These are phyloP conservation scores for Akanthomyces lecanii DNA, from an alignment of 2,329 filamentous ascomycete species.

Conservation along the genomic window DNA sequence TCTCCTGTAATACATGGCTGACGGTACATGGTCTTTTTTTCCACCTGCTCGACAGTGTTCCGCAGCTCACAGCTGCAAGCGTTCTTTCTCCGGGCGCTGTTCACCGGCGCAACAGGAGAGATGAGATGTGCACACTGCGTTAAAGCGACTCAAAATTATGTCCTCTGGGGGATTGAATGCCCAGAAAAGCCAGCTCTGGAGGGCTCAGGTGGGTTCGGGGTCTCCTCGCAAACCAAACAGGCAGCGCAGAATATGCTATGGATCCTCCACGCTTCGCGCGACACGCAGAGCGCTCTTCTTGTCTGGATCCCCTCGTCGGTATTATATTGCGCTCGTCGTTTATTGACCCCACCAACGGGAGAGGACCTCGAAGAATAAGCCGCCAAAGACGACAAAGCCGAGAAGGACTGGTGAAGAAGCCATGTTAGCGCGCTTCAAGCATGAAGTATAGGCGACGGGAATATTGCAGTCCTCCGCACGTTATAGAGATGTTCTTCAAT, in stretches of 20 bases:
- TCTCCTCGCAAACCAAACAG: not conserved
- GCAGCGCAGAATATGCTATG: not conserved
- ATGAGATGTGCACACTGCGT: not conserved
- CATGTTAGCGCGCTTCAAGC: constrained; percentile 5
- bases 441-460: not conserved
- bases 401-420: constrained; percentile 42
- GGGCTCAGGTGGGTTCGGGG: not conserved
- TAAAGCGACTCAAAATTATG: not conserved
- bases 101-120: not conserved
- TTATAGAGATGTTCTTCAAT: not conserved
- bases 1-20: constrained; percentile 1
- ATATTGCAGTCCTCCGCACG: not conserved
- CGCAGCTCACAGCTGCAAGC: not conserved
- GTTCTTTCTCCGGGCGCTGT: not conserved
- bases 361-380: constrained; percentile 54
- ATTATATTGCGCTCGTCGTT: not conserved
- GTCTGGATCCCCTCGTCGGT: not conserved
- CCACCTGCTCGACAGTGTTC: not conserved
- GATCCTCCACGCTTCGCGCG: not conserved
- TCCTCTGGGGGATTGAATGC: not conserved
- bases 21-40: not conserved
- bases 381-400: constrained; percentile 58
- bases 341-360: constrained; percentile 42
- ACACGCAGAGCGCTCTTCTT: not conserved
- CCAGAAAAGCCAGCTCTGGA: not conserved